These are phyloP conservation scores for Sporothrix phasma DNA, from an alignment of 2,329 filamentous ascomycete species.

Conservation along the genomic window DNA sequence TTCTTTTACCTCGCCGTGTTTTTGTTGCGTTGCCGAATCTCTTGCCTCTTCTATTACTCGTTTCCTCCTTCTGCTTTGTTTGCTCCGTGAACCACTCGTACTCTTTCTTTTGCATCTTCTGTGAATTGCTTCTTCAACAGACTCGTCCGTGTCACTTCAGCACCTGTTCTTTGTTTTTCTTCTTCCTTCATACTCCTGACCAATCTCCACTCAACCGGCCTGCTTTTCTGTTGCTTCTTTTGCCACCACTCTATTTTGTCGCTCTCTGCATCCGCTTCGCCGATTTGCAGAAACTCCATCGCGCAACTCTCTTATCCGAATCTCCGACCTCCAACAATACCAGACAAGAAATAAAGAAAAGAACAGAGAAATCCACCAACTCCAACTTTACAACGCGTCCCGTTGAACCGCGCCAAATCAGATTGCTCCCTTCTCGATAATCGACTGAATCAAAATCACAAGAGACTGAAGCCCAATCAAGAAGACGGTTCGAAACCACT, in stretches of 20 bases:
- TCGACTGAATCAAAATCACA: neutral
- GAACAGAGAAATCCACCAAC: neutral
- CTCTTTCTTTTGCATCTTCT: neutral
- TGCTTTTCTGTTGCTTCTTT: neutral
- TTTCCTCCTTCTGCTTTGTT: neutral
- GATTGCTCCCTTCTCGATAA: neutral
- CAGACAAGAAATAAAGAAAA: no score
- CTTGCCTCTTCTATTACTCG: constrained; percentile 6
- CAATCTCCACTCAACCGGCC: constrained; percentile 18
- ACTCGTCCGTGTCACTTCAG: neutral
- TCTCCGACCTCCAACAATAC: neutral
- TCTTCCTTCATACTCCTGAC: constrained; percentile 11
- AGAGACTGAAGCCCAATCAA: no score
- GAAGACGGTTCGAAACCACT: neutral
- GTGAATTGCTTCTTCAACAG: constrained; percentile 1
- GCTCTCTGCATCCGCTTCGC: neutral
- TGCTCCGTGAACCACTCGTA: neutral
- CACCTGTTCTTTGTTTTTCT: constrained; percentile 1
- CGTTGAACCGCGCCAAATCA: neutral
- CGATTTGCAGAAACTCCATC: neutral
- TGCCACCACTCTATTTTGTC: neutral
- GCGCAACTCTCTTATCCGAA: neutral
- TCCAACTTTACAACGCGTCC: neutral
- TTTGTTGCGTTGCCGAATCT: neutral
- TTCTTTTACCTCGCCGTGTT: neutral